phyloP scores from a whole-genome alignment of 1,284 basidiomycete genomes.

The Pseudozyma sp. region DNA sequence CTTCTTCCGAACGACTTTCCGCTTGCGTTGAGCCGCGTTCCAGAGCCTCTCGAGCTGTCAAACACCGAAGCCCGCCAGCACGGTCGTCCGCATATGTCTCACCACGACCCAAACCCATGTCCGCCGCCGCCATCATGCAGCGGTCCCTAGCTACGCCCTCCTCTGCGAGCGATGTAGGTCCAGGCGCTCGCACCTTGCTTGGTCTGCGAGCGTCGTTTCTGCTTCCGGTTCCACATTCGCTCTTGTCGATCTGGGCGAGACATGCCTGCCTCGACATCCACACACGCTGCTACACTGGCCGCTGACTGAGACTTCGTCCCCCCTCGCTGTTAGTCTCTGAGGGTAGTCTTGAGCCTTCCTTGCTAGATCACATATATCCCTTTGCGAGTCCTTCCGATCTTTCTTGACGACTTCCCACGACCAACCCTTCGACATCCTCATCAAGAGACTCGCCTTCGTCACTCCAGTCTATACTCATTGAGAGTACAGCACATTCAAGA shows the following conservation, averaged over 20 bases:
- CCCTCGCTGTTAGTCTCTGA: background rate
- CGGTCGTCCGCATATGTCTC: constrained; percentile 19
- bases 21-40: background rate
- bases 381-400: background rate
- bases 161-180: background rate
- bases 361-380: constrained; percentile 26
- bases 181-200: background rate
- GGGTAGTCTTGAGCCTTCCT: constrained; percentile 2
- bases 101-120: constrained; percentile 11
- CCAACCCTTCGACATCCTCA: background rate
- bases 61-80: constrained; percentile 7
- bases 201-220: background rate
- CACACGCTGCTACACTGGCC: no score
- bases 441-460: constrained; percentile 9
- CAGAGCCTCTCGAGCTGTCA: constrained; percentile 17
- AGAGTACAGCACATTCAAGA: constrained; percentile 22
- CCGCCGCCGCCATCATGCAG: constrained; percentile 16
- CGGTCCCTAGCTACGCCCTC: background rate
- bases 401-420: background rate
- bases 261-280: no score
- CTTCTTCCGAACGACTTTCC: no score
- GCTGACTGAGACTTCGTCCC: constrained; percentile 17
- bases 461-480: background rate
- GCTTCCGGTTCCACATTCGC: constrained; percentile 14
- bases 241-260: background rate